A percentile compares a stretch with the other conserved stretches of the same genome.
phyloP scores from a whole-genome alignment of 2,329 filamentous ascomycete species.

The Fusarium ramigenum region DNA sequence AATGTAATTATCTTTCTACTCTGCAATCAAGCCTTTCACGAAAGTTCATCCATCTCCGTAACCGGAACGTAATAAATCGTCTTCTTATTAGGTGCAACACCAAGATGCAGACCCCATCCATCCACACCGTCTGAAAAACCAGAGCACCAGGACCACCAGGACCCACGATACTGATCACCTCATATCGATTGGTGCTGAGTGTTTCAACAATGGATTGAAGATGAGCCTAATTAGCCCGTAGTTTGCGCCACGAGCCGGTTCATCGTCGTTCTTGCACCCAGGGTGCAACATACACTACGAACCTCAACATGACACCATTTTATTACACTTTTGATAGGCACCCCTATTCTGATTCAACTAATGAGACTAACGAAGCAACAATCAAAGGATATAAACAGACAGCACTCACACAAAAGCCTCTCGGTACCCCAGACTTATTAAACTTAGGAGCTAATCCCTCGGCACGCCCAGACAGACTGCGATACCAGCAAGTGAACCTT shows the following conservation, averaged over 20 bases:
- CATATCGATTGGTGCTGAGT: conserved; percentile 39
- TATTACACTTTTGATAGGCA: neutral
- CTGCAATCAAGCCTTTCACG: neutral
- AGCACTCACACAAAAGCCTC: neutral
- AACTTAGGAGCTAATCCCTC: neutral
- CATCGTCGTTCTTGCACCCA: neutral
- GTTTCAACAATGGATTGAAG: neutral
- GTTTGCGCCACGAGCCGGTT: neutral
- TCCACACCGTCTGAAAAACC: conserved; percentile 11
- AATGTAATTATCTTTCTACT: neutral
- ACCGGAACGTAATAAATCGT: conserved; percentile 13
- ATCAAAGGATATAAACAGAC: conserved; percentile 26
- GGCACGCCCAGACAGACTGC: neutral
- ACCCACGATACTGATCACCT: conserved; percentile 38
- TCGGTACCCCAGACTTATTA: conserved; percentile 3
- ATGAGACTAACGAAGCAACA: conserved; percentile 2
- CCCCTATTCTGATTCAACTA: conserved; percentile 19
- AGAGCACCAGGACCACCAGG: conserved; percentile 17
- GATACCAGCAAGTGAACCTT: conserved; percentile 2
- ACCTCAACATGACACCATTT: neutral
- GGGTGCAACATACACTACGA: neutral
- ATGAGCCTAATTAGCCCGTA: neutral
- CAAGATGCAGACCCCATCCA: conserved; percentile 15
- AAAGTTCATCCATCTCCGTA: neutral
- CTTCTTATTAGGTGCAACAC: neutral